These are phyloP conservation scores for Casuarina equisetifolia DNA, from an alignment of 306 rosid species.

Conservation along the genomic window DNA sequence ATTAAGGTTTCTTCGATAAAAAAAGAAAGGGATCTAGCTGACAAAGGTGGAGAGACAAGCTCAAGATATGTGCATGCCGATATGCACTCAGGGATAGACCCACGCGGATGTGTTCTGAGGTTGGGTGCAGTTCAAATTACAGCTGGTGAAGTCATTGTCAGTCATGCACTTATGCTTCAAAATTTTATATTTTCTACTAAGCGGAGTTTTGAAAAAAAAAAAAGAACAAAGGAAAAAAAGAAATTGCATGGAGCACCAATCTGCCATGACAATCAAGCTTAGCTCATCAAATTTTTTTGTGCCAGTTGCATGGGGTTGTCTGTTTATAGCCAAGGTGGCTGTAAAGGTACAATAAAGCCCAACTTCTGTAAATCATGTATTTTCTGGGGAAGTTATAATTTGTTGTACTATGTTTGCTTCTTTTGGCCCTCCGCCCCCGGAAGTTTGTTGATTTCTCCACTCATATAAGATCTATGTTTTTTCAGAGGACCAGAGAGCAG, in stretches of 20 bases:
- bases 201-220: not conserved
- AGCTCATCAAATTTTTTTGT: not conserved
- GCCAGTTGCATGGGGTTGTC: not conserved
- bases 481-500: slow-evolving; percentile 45
- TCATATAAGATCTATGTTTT: slow-evolving; percentile 11
- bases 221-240: too few species aligned
- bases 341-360: not conserved
- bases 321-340: not conserved
- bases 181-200: not conserved
- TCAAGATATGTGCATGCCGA: not conserved
- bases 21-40: not conserved
- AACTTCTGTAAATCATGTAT: not conserved
- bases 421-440: not conserved
- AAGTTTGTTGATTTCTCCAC: not conserved
- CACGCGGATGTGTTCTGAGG: not conserved
- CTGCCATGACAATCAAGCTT: not conserved
- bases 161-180: not conserved
- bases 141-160: not conserved
- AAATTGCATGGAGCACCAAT: not conserved
- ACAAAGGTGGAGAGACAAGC: not conserved
- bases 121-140: not conserved
- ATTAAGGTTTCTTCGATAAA: not conserved
- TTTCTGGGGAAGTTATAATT: not conserved
- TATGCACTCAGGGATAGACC: not conserved
- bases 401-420: not conserved